Percentiles rank a stretch among this genome's conserved stretches.
Evolutionary conservation across 768 basidiomycete species (phyloP).

Genomic region (Boletus bicolor): DNA sequence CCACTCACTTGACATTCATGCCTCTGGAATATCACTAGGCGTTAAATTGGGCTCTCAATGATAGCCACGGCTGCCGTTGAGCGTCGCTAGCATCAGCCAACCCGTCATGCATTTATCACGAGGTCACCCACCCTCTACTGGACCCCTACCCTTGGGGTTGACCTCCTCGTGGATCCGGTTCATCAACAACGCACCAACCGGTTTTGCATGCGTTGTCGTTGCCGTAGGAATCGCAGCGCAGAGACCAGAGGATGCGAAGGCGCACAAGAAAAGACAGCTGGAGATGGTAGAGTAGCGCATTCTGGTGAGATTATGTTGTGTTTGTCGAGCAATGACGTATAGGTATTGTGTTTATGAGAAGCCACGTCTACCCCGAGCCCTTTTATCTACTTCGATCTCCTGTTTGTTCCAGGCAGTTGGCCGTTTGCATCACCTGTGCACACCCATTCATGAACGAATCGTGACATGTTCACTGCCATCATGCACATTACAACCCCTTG

Average conservation of each 20-base stretch:
- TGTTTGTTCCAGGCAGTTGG: conserved; percentile 2
- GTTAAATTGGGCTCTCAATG: not conserved
- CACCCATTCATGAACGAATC: not conserved
- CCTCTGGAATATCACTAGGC: too few relatives aligned
- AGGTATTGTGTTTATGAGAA: not conserved
- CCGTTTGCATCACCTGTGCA: conserved; percentile 13
- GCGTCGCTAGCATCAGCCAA: conserved; percentile 1
- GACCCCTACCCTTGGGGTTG: conserved; percentile 4
- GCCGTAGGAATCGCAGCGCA: conserved; percentile 10
- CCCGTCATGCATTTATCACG: not conserved
- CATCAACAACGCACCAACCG: conserved; percentile 17
- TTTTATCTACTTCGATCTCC: conserved; percentile 11
- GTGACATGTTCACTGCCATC: too few relatives aligned
- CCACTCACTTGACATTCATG: not conserved
- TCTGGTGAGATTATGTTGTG: not conserved
- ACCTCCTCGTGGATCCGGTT: conserved; percentile 21
- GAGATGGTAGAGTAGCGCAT: conserved; percentile 15
- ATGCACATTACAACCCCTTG: not conserved
- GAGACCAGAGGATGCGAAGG: conserved; percentile 14
- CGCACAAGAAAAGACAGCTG: conserved; percentile 13
- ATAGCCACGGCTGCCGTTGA: not conserved
- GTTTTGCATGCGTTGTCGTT: not conserved
- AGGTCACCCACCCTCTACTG: conserved; percentile 2
- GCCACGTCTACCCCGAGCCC: not conserved
- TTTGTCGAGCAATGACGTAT: not conserved